Percentiles rank a stretch among this genome's conserved stretches.
phyloP scores from a whole-genome alignment of 2,329 filamentous ascomycete genomes.

The Colletotrichum musicola region DNA sequence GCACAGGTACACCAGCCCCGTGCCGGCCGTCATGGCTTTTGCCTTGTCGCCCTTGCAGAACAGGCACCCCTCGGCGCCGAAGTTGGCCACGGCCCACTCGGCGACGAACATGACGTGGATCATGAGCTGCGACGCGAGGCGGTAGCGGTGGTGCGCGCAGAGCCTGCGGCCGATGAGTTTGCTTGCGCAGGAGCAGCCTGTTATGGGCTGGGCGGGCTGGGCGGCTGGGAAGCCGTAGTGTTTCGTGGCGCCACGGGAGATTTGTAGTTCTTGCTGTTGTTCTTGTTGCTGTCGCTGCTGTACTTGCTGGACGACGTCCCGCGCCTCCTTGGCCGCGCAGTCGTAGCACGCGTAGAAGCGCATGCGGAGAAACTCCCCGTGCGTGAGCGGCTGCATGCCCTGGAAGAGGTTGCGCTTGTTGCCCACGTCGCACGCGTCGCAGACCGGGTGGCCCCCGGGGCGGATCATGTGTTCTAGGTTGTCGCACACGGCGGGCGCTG shows the following conservation, averaged over 20 bases:
- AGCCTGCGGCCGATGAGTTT: conserved; percentile 50
- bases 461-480: conserved; percentile 37
- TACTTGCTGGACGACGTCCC: background rate
- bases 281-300: no score
- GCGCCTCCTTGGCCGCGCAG: conserved; percentile 43
- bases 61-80: conserved; percentile 47
- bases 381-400: conserved; percentile 29
- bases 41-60: conserved; percentile 44
- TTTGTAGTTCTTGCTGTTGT: no score
- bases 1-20: conserved; percentile 48
- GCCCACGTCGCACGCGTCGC: conserved; percentile 44
- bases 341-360: conserved; percentile 52
- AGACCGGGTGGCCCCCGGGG: conserved; percentile 34
- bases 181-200: conserved; percentile 53
- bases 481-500: conserved; percentile 38
- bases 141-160: conserved; percentile 52
- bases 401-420: conserved; percentile 41
- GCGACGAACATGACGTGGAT: conserved; percentile 42
- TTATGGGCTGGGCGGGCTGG: conserved; percentile 40
- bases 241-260: no score
- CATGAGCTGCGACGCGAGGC: conserved; percentile 44
- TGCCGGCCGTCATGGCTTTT: conserved; percentile 1
- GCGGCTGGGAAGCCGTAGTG: conserved; percentile 2
- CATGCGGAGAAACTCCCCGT: conserved; percentile 47
- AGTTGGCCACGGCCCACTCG: conserved; percentile 44